These are phyloP conservation scores for Sarcodon sp. DNA, from an alignment of 768 basidiomycete species.

Conservation along the genomic window DNA sequence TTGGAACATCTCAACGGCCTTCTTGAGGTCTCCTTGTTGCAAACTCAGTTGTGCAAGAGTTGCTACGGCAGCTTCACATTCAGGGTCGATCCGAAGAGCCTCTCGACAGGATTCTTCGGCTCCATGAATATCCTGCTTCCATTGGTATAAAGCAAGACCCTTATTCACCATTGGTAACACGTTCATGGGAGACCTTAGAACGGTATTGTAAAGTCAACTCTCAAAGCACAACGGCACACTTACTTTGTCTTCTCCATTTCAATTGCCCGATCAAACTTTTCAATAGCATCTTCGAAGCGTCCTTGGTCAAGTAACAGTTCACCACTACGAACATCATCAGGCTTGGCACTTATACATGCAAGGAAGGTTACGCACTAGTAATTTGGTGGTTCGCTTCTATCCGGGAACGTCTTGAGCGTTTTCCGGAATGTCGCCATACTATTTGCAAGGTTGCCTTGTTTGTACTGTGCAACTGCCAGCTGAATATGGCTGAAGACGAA, in stretches of 20 bases:
- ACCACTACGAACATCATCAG: constrained; percentile 38
- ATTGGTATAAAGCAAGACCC: constrained; percentile 92
- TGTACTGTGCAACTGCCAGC: constrained; percentile 94
- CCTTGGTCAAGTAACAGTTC: constrained; percentile 90
- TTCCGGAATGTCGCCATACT: constrained; percentile 87
- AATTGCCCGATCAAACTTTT: constrained; percentile 87
- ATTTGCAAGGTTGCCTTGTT: constrained; percentile 60
- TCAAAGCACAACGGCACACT: constrained; percentile 9
- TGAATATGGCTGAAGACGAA: constrained; percentile 99
- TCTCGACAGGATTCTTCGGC: constrained; percentile 83
- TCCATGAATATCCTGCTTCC: constrained; percentile 77
- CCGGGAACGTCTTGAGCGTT: constrained; percentile 76
- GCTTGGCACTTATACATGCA: not conserved
- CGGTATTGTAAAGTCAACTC: not conserved
- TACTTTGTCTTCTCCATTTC: constrained; percentile 77
- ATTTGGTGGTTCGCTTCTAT: constrained; percentile 81
- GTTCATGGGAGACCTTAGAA: constrained; percentile 40
- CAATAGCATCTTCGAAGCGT: constrained; percentile 76
- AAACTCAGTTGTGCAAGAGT: constrained; percentile 88
- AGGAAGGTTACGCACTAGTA: constrained; percentile 63
- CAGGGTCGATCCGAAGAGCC: constrained; percentile 78
- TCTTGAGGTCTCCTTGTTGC: constrained; percentile 81
- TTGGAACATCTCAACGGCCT: constrained; percentile 80
- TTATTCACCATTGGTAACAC: constrained; percentile 95
- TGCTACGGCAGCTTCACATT: constrained; percentile 94